These are phyloP conservation scores for Neohortaea acidophila DNA, from an alignment of 495 filamentous ascomycete species.

Conservation along the genomic window DNA sequence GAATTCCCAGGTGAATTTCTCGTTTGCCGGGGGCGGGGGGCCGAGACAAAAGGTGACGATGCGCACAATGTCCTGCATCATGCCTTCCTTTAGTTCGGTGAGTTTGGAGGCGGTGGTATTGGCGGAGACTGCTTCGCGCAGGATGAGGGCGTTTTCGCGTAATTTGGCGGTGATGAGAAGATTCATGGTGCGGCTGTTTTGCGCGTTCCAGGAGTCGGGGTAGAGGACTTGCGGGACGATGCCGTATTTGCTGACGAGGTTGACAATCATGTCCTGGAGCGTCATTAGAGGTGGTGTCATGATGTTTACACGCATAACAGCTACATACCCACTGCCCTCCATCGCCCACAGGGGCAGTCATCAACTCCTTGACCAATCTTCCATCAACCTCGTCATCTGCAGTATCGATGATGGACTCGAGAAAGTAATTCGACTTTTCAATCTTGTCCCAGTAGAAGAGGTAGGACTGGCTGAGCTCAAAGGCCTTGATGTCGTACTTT, in stretches of 20 bases:
- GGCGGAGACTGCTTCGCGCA: conserved; percentile 36
- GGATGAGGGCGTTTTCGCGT: conserved; percentile 58
- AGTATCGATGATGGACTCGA: conserved; percentile 67
- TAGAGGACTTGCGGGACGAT: conserved; percentile 58
- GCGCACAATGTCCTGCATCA: conserved; percentile 61
- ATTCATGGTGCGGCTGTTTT: conserved; percentile 52
- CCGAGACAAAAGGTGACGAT: conserved; percentile 68
- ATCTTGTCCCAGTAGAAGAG: conserved; percentile 94
- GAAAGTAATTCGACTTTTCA: conserved; percentile 79
- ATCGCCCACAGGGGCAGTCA: conserved; percentile 53
- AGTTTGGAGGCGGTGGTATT: conserved; percentile 26
- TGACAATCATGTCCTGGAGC: conserved; percentile 88
- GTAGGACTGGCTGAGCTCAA: conserved; percentile 73
- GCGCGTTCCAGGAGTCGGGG: conserved; percentile 63
- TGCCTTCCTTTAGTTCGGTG: conserved; percentile 44
- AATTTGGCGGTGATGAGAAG: conserved; percentile 68
- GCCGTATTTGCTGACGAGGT: conserved; percentile 72
- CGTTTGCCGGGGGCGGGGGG: conserved; percentile 49
- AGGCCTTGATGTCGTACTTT: conserved; percentile 57
- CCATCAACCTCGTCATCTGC: conserved; percentile 49
- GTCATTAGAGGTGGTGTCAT: conserved; percentile 4
- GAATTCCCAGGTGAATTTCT: conserved; percentile 63
- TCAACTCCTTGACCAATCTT: conserved; percentile 50
- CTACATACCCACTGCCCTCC: conserved; percentile 88
- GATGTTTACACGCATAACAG: conserved; percentile 53